These are phyloP conservation scores for Umbelopsis sp. DNA, from an alignment of 371 early-diverging fungal genomes.

Conservation along the genomic window DNA sequence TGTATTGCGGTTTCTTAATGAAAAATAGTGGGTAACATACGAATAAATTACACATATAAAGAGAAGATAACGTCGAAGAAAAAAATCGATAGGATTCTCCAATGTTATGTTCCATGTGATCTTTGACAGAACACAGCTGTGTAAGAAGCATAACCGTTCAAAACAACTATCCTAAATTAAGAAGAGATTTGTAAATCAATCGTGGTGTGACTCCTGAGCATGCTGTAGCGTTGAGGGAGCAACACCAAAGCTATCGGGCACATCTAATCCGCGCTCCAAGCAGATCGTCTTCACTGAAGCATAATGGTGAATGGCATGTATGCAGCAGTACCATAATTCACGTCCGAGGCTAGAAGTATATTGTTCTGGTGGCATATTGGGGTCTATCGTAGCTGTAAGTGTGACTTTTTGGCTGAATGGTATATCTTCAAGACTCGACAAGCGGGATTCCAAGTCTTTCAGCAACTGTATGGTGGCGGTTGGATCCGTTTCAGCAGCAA, in stretches of 20 bases:
- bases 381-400: conserved; percentile 45
- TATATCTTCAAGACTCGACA: conserved; percentile 12
- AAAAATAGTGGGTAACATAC: too few relatives aligned
- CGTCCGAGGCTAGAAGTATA: conserved; percentile 55
- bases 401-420: conserved; percentile 31
- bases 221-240: conserved; percentile 55
- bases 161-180: too few relatives aligned
- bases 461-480: conserved; percentile 37
- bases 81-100: too few relatives aligned
- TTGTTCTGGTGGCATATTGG: conserved; percentile 27
- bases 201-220: neutral
- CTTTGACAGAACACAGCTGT: too few relatives aligned
- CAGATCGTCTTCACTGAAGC: conserved; percentile 61
- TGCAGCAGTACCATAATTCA: conserved; percentile 71
- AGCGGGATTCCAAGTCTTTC: conserved; percentile 24
- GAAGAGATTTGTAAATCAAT: neutral
- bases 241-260: conserved; percentile 50
- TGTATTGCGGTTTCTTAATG: too few relatives aligned
- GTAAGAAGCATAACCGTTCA: too few relatives aligned
- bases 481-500: conserved; percentile 43
- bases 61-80: too few relatives aligned
- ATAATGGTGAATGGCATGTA: conserved; percentile 62
- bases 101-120: too few relatives aligned
- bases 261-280: conserved; percentile 44
- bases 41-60: too few relatives aligned